Evolutionary conservation across 371 early-diverging fungal species (phyloP).

Genomic region (Lichtheimia ornata): DNA sequence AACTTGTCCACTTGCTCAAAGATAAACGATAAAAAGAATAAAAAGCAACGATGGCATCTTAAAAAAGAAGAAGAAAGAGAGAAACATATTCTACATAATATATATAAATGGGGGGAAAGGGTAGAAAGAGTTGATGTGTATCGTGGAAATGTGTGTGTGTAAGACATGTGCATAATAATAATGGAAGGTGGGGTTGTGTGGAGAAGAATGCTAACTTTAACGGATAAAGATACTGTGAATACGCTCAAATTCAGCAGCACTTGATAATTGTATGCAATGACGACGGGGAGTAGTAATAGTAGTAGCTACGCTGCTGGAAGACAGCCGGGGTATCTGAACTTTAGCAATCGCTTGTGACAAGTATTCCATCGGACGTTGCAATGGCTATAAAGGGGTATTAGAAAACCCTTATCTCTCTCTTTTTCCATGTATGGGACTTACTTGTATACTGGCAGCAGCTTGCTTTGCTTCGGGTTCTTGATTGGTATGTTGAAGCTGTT

Average conservation of each 20-base stretch:
- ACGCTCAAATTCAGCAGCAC: conserved; percentile 34
- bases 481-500: conserved; percentile 23
- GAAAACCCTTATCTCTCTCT: neutral
- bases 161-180: conserved; percentile 7
- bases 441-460: conserved; percentile 4
- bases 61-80: neutral
- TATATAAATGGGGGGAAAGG: neutral
- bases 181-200: neutral
- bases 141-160: conserved; percentile 2
- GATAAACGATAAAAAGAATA: too few species aligned
- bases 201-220: conserved; percentile 8
- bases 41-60: too few species aligned
- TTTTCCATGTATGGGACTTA: neutral
- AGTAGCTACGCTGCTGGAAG: neutral
- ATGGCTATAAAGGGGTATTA: conserved; percentile 1
- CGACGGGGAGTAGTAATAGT: conserved; percentile 11
- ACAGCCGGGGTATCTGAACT: conserved; percentile 31
- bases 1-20: too few species aligned
- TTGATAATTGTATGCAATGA: conserved; percentile 30
- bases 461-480: conserved; percentile 4
- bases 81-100: conserved; percentile 13
- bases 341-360: conserved; percentile 29
- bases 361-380: conserved; percentile 7
- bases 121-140: conserved; percentile 1
- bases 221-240: conserved; percentile 41